phyloP scores from a whole-genome alignment of 768 basidiomycete genomes.

The Agrocybe praecox region DNA sequence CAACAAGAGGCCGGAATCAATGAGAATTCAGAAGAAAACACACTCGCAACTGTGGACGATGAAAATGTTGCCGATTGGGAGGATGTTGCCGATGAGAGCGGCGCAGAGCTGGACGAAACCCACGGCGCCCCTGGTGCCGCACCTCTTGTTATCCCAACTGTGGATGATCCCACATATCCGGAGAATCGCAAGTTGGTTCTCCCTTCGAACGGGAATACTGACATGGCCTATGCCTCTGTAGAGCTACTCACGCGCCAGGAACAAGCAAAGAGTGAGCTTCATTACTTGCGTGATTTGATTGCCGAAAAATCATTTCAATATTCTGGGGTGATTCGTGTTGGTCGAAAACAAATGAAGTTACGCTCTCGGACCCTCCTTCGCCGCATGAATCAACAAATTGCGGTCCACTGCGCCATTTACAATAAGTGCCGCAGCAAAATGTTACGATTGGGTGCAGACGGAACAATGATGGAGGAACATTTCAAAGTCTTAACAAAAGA shows the following conservation, averaged over 20 bases:
- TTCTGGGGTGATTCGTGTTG: not conserved
- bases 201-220: not conserved
- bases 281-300: slow-evolving; percentile 2
- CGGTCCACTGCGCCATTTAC: slow-evolving; percentile 2
- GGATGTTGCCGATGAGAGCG: not conserved
- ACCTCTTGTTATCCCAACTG: not conserved
- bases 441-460: not conserved
- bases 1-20: no score
- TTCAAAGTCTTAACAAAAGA: not conserved
- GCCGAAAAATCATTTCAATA: slow-evolving; percentile 15
- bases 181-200: not conserved
- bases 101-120: not conserved
- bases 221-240: not conserved
- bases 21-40: not conserved
- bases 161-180: not conserved
- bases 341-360: slow-evolving; percentile 1
- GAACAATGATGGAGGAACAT: not conserved
- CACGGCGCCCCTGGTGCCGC: not conserved
- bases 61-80: not conserved
- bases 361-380: not conserved
- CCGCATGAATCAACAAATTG: not conserved
- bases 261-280: not conserved
- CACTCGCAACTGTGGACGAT: not conserved
- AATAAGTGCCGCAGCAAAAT: not conserved
- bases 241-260: not conserved